Percentiles rank a stretch among this genome's conserved stretches.
Evolutionary conservation across 225 moss, liverwort and hornwort species (phyloP).

Genomic region (Lunularia cruciata): DNA sequence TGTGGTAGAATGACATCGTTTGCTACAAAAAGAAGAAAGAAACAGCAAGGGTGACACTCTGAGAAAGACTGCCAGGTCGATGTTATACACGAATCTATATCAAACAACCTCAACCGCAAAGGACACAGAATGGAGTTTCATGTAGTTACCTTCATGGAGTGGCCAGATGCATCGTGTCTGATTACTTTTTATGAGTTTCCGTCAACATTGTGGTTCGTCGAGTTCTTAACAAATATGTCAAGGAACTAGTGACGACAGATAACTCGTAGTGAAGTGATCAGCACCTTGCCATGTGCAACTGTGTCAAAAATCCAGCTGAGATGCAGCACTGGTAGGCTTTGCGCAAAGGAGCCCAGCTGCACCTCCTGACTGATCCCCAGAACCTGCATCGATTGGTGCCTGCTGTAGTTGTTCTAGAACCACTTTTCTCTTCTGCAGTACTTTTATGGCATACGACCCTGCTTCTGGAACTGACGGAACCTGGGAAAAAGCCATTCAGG

Average conservation of each 20-base stretch:
- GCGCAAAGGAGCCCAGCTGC: conserved; percentile 71
- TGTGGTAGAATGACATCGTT: too few species aligned
- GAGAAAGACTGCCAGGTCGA: too few species aligned
- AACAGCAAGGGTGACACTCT: too few species aligned
- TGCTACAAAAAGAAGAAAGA: too few species aligned
- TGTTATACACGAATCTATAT: too few species aligned
- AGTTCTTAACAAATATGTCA: background rate
- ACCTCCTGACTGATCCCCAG: conserved; percentile 58
- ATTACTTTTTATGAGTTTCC: background rate
- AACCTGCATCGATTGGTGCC: conserved; percentile 74
- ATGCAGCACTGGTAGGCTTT: conserved; percentile 67
- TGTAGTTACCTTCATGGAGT: too few species aligned
- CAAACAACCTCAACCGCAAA: too few species aligned
- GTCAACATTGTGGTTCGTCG: background rate
- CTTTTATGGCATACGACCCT: conserved; percentile 69
- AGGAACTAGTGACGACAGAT: too few species aligned
- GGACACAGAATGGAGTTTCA: too few species aligned
- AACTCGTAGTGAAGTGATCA: background rate
- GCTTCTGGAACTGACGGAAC: conserved; percentile 64
- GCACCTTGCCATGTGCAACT: background rate
- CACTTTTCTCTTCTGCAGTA: conserved; percentile 69
- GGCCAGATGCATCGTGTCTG: too few species aligned
- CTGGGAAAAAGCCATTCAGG: conserved; percentile 33
- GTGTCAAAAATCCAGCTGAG: conserved; percentile 74
- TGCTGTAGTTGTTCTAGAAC: conserved; percentile 71